These are phyloP conservation scores for Colletotrichum scovillei DNA, from an alignment of 2,329 filamentous ascomycete genomes.

Conservation along the genomic window DNA sequence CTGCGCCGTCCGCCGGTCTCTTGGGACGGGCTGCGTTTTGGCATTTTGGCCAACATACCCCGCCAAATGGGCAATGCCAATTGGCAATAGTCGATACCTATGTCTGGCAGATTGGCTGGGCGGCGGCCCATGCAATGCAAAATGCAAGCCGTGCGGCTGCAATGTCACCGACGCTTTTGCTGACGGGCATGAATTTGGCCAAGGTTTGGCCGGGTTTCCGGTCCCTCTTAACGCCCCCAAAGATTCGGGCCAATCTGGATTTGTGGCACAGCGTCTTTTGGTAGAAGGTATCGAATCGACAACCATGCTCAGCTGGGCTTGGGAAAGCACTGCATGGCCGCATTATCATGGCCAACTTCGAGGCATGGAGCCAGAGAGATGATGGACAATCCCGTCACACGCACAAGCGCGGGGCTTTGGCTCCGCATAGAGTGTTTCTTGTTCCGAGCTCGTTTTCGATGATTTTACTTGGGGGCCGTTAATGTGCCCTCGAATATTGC, in stretches of 20 bases:
- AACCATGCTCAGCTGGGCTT: background rate
- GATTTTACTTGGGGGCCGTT: slow-evolving; percentile 19
- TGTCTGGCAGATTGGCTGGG: slow-evolving; percentile 15
- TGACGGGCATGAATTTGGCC: slow-evolving; percentile 22
- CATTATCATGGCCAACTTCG: slow-evolving; percentile 2
- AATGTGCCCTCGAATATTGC: slow-evolving; percentile 26
- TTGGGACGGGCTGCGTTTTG: background rate
- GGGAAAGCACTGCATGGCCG: slow-evolving; percentile 2
- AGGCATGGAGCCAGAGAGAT: slow-evolving; percentile 1
- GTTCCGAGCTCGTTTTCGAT: background rate
- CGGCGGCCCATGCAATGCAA: slow-evolving; percentile 16
- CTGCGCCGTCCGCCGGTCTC: slow-evolving; percentile 3
- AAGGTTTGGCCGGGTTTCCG: slow-evolving; percentile 16
- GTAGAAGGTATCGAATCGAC: background rate
- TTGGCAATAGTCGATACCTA: background rate
- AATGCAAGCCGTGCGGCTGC: background rate
- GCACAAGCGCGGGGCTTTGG: background rate
- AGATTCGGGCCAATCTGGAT: background rate
- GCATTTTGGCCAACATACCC: background rate
- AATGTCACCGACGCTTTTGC: background rate
- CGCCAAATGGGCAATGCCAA: background rate
- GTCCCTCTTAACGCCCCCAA: background rate
- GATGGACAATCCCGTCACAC: background rate
- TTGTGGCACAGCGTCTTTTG: background rate
- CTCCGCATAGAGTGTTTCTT: slow-evolving; percentile 6